Evolutionary conservation across 345 rosid species (phyloP), one percentile per base, ranked within the genome.

Genomic region (Nasturtium officinale): DNA sequence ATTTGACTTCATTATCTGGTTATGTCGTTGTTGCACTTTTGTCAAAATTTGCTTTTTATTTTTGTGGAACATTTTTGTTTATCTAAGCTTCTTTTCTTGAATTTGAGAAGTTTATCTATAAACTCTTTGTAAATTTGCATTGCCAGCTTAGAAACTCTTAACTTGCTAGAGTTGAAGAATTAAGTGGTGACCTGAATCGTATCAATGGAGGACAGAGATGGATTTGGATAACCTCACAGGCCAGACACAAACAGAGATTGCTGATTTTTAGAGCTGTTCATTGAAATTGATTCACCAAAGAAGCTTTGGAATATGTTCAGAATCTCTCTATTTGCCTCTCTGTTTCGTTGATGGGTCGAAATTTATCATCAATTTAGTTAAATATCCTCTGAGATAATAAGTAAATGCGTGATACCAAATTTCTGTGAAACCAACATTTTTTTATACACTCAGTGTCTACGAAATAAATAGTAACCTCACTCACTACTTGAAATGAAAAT

Each of bases 391-490:
- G 11, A 15, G 29, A 16, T 12, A 4, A 0, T 5, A 37, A 12
- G n/a, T n/a, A n/a, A n/a, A 37, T 37, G 17, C 6, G 3, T 0
- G 6, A 38, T 55, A 55, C 11, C 5, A 16, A 30, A 32, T 2
- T 32, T 56, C 7, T 17, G 3, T 2, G 5, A 33, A 65, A 21
- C 46, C 4, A 33, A 65, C 43, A 42, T 9, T 56, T 20, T 66
- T 65, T 55, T 50, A 69, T 56, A 69, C 62, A 67, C 5, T 18
- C 18, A 42, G 5, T 29, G 43, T 45, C 12, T 42, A 28, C 1
- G 13, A 21, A 28, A 20, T 13, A 18, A n/a, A 33, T 5, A 69
- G 65, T 5, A 56, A 46, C 47, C 13, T 46, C 57, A 69, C 56
- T 58, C 25, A 23, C 25, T 23, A 33, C 20, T 16, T 47, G 38